Percentiles rank a stretch among this genome's conserved stretches.
phyloP scores from a whole-genome alignment of 2,329 filamentous ascomycete species.

The Scopulariopsis brevicaulis region DNA sequence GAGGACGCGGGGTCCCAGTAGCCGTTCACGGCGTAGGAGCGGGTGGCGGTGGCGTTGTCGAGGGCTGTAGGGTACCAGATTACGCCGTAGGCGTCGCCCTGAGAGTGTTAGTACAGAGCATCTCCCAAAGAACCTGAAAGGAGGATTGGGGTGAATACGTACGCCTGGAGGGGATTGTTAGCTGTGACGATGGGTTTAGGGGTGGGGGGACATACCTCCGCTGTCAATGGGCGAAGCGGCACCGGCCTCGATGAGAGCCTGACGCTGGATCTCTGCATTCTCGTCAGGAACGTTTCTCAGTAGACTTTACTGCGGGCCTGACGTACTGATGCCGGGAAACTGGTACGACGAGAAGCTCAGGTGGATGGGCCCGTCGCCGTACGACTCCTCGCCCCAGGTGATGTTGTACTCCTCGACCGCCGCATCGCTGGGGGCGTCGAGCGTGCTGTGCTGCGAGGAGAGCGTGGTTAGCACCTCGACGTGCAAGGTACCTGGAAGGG shows the following conservation, averaged over 20 bases:
- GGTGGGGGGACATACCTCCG: not conserved
- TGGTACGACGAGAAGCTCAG: slow-evolving; percentile 7
- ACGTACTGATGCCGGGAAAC: slow-evolving; percentile 3
- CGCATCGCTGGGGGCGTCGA: slow-evolving; percentile 14
- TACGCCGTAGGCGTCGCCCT: slow-evolving; percentile 4
- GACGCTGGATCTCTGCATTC: not conserved
- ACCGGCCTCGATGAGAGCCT: slow-evolving; percentile 2
- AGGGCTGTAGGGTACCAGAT: slow-evolving; percentile 5
- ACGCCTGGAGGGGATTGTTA: not conserved
- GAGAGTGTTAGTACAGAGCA: not conserved
- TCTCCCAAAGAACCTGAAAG: too few species aligned
- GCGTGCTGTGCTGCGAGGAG: slow-evolving; percentile 9
- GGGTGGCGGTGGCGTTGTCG: slow-evolving; percentile 4
- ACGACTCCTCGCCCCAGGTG: slow-evolving; percentile 22
- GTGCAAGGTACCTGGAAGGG: not conserved
- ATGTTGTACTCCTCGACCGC: slow-evolving; percentile 16
- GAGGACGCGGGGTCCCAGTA: slow-evolving; percentile 4
- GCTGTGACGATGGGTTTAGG: not conserved
- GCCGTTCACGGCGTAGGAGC: slow-evolving; percentile 4
- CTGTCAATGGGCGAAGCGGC: slow-evolving; percentile 2
- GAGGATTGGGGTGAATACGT: not conserved
- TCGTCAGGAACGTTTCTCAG: not conserved
- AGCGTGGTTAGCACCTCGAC: not conserved
- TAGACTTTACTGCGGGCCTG: not conserved
- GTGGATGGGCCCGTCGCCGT: slow-evolving; percentile 14